These are phyloP conservation scores for Dunaliella sp. DNA, from an alignment of 139 green algal species.

Conservation along the genomic window DNA sequence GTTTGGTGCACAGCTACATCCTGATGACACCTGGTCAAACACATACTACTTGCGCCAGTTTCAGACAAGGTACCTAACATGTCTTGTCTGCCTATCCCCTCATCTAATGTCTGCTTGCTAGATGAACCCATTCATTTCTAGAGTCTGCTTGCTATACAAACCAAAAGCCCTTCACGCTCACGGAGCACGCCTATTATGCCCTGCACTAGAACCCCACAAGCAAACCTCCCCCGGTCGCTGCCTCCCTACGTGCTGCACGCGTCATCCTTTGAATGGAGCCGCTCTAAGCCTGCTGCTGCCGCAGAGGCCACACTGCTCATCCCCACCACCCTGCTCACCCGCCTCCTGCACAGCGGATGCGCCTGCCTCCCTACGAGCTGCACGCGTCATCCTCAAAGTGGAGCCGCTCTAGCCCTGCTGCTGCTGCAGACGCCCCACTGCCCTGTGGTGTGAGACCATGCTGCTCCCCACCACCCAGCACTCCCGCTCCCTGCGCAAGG, in stretches of 20 bases:
- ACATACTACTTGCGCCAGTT: no score
- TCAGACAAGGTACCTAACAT: not conserved
- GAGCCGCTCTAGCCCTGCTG: not conserved
- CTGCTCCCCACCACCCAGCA: no score
- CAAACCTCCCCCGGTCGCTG: not conserved
- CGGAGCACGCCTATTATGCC: not conserved
- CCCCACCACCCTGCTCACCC: not conserved
- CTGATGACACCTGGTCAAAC: no score
- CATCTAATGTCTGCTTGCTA: not conserved
- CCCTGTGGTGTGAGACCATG: no score
- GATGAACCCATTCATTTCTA: no score
- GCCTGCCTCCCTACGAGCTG: not conserved
- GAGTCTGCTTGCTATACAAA: not conserved
- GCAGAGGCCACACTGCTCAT: not conserved
- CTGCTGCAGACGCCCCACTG: not conserved
- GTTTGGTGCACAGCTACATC: no score
- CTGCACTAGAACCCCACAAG: not conserved
- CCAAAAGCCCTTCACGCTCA: not conserved
- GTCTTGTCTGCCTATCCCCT: no score
- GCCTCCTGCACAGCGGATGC: not conserved
- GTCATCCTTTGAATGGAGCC: not conserved
- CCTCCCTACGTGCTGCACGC: not conserved
- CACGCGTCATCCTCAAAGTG: not conserved
- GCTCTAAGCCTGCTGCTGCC: not conserved
- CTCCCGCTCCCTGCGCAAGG: no score